Base-by-base conservation (phyloP, 164 flowering plant genomes). In the Paratinospora sagittata region DNA sequence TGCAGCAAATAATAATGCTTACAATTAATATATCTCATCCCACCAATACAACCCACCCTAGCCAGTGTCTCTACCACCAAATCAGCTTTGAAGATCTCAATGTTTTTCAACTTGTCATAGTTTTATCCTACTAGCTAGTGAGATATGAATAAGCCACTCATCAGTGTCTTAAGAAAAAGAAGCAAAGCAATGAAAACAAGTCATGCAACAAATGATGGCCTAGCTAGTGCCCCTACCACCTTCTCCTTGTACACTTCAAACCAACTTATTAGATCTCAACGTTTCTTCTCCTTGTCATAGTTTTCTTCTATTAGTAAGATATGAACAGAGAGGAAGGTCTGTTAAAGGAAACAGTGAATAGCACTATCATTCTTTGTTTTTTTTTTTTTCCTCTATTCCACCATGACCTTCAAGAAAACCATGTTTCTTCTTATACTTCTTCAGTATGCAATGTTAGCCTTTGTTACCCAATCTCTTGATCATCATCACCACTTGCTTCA, bases 141-240 rank as follows among this genome's bases (percentile, higher is more conserved):
- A n/a, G n/a, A n/a, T n/a, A n/a, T n/a, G n/a, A n/a, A 66, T 24
- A 66, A 66, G 33, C 69, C 69, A 66, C 69, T 66, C 52, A 66
- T 41, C 27, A 65, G 21, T 41, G 27, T 21, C 6, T 30, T 17
- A 37, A 27, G 21, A 45, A 65, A 19, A 45, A 24, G 43, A 66
- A 66, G 69, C 30, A 66, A 41, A 1, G 12, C 24, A 66, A 24
- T 8, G 13, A 21, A 66, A 66, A 17, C 33, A 66, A 41, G 52
- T 43, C 69, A 17, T 41, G 27, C 34, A 37, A n/a, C 19, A 41
- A 66, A 23, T 41, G 43, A 41, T 24, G 45, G 55, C 58, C 58
- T 16, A 16, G 58, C 58, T 52, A 52, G 58, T 52, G 58, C 58
- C n/a, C 6, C 58, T 17, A 24, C 52, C 69, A 66, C 14, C 19